phyloP scores from a whole-genome alignment of 164 flowering plant genomes.

The Kalanchoe fedtschenkoi region DNA sequence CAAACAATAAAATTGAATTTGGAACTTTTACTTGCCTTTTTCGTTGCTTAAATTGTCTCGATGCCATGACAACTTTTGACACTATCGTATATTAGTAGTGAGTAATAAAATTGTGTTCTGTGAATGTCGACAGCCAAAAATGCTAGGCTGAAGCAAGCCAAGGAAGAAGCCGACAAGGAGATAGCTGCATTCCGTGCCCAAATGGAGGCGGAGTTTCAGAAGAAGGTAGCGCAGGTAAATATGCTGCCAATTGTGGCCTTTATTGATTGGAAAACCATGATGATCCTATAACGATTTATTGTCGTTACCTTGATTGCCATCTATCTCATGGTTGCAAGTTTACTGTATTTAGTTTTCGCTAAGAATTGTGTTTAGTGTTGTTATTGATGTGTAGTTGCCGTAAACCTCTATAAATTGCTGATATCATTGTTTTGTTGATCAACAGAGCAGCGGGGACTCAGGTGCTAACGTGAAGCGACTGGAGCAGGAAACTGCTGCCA shows the following conservation, averaged over 20 bases:
- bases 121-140: constrained; percentile 27
- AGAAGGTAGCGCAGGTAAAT: constrained; percentile 42
- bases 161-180: constrained; percentile 55
- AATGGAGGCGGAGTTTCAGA: constrained; percentile 44
- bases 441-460: constrained; percentile 92
- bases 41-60: no score
- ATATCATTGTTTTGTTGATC: background rate
- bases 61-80: no score
- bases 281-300: no score
- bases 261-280: no score
- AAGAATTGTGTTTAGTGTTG: no score
- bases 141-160: constrained; percentile 53
- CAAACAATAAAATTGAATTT: background rate
- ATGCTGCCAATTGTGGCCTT: background rate
- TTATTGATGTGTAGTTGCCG: background rate
- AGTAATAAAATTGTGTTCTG: background rate
- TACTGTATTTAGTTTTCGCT: no score
- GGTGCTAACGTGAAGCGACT: constrained; percentile 93
- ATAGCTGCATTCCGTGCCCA: constrained; percentile 47
- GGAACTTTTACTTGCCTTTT: no score
- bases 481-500: constrained; percentile 64
- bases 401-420: background rate
- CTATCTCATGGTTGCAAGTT: no score
- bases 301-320: no score
- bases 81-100: background rate